A percentile compares a stretch with the other conserved stretches of the same genome.
Conservation (phyloP, 371 early-diverging fungal species). For the Actinomortierella wolfii region DNA sequence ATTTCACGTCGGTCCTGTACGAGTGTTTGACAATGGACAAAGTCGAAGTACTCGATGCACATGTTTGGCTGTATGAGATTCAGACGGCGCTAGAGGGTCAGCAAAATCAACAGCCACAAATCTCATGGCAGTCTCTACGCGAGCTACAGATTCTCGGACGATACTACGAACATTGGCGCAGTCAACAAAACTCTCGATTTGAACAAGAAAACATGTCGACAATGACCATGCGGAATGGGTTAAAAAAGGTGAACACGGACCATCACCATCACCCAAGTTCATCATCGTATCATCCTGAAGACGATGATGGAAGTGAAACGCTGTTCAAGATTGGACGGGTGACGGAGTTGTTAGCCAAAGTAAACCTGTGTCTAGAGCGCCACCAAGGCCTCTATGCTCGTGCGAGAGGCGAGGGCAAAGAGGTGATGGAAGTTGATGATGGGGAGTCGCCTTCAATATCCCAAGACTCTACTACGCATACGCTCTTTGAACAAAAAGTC, state of each 20-base stretch:
- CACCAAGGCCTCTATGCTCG: too few relatives aligned
- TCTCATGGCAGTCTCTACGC: constrained; percentile 30
- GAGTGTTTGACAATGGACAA: constrained; percentile 45
- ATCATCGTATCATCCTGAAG: neutral
- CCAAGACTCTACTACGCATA: too few relatives aligned
- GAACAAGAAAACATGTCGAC: too few relatives aligned
- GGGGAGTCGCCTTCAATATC: too few relatives aligned
- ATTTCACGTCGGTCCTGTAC: constrained; percentile 29
- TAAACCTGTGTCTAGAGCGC: constrained; percentile 3
- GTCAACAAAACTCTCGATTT: too few relatives aligned
- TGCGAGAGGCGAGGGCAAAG: too few relatives aligned
- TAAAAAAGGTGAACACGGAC: too few relatives aligned
- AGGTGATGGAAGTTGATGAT: too few relatives aligned
- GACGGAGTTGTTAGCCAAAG: constrained; percentile 23
- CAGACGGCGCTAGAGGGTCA: constrained; percentile 30
- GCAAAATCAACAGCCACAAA: neutral
- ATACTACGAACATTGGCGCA: constrained; percentile 21
- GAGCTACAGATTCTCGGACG: constrained; percentile 25
- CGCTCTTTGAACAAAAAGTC: too few relatives aligned
- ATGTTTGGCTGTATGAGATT: constrained; percentile 43
- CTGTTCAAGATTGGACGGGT: constrained; percentile 26
- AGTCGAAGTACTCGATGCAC: constrained; percentile 25
- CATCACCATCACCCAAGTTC: too few relatives aligned
- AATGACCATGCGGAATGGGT: too few relatives aligned
- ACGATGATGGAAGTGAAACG: constrained; percentile 37